phyloP scores from a whole-genome alignment of 441 rosid genomes.

The Euphorbia schlechtendalii region DNA sequence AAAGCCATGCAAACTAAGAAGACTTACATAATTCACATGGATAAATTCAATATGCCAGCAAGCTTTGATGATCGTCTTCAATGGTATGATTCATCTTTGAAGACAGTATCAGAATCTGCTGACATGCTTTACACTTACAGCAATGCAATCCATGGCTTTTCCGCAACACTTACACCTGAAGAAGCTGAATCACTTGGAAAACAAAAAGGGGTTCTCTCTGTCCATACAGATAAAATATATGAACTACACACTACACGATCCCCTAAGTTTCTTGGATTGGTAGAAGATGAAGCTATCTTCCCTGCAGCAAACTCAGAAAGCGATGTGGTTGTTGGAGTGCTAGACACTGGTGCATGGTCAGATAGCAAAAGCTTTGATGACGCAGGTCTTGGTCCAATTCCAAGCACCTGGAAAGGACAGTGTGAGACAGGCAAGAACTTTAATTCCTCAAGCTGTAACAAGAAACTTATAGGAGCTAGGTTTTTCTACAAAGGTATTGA shows the following conservation, averaged over 20 bases:
- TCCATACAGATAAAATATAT: conserved; percentile 64
- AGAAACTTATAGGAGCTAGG: conserved; percentile 70
- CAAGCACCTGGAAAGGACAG: conserved; percentile 58
- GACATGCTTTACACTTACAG: conserved; percentile 45
- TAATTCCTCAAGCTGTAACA: conserved; percentile 51
- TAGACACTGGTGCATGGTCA: conserved; percentile 89
- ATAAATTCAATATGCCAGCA: conserved; percentile 43
- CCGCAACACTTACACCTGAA: conserved; percentile 50
- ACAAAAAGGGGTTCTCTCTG: conserved; percentile 52
- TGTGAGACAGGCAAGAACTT: conserved; percentile 67
- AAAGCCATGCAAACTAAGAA: conserved; percentile 23
- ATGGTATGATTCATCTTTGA: conserved; percentile 46
- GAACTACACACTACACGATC: conserved; percentile 70
- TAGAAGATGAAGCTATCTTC: conserved; percentile 17
- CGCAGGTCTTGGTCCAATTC: conserved; percentile 50
- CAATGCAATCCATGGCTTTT: conserved; percentile 62
- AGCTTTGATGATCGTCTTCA: conserved; percentile 36
- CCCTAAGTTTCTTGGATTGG: conserved; percentile 65
- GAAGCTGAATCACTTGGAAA: conserved; percentile 51
- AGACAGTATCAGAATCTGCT: conserved; percentile 36
- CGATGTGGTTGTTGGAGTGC: conserved; percentile 57
- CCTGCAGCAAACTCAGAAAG: conserved; percentile 34
- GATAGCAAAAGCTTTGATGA: conserved; percentile 60
- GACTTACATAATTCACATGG: conserved; percentile 55
- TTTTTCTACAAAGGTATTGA: conserved; percentile 60